A percentile compares a stretch with the other conserved stretches of the same genome.
Evolutionary conservation across 805 yeast species (phyloP).

Genomic region (Wickerhamiella alocasiicola): DNA sequence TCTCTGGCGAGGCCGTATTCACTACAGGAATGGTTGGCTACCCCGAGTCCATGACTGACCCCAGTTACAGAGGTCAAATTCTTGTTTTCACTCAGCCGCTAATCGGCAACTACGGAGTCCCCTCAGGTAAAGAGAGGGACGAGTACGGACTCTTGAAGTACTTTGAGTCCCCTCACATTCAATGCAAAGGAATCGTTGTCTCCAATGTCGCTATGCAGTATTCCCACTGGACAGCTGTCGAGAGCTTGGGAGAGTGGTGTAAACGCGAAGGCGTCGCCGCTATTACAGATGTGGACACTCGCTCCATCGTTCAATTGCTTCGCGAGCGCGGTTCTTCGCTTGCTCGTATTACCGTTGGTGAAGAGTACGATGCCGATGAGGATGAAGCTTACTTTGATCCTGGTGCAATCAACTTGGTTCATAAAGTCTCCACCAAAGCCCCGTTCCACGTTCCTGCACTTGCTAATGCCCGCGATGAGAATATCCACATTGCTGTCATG

Average conservation of each 20-base stretch:
- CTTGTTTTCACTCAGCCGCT: slow-evolving; percentile 93
- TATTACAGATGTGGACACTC: slow-evolving; percentile 93
- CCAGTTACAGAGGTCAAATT: slow-evolving; percentile 94
- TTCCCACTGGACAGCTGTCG: slow-evolving; percentile 99
- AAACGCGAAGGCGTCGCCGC: slow-evolving; percentile 93
- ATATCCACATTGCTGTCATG: slow-evolving; percentile 76
- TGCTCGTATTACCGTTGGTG: slow-evolving; percentile 82
- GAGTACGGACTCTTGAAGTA: slow-evolving; percentile 75
- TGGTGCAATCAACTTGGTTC: slow-evolving; percentile 76
- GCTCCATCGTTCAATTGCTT: slow-evolving; percentile 81
- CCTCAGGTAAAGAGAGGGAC: slow-evolving; percentile 69
- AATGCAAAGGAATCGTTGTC: slow-evolving; percentile 92
- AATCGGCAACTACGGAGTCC: slow-evolving; percentile 98
- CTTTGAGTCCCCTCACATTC: slow-evolving; percentile 82
- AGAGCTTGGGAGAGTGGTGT: slow-evolving; percentile 91
- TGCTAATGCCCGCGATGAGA: slow-evolving; percentile 33
- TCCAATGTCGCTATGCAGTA: slow-evolving; percentile 90
- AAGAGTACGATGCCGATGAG: slow-evolving; percentile 82
- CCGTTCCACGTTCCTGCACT: slow-evolving; percentile 80
- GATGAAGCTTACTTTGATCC: slow-evolving; percentile 89
- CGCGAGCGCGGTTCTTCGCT: slow-evolving; percentile 94
- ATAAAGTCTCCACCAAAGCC: slow-evolving; percentile 86
- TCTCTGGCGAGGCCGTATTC: slow-evolving; percentile 95
- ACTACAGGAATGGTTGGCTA: slow-evolving; percentile 96
- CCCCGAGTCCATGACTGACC: slow-evolving; percentile 98